Evolutionary conservation across 148 eudicot species (phyloP).

Genomic region (Vaccinium corymbosum): DNA sequence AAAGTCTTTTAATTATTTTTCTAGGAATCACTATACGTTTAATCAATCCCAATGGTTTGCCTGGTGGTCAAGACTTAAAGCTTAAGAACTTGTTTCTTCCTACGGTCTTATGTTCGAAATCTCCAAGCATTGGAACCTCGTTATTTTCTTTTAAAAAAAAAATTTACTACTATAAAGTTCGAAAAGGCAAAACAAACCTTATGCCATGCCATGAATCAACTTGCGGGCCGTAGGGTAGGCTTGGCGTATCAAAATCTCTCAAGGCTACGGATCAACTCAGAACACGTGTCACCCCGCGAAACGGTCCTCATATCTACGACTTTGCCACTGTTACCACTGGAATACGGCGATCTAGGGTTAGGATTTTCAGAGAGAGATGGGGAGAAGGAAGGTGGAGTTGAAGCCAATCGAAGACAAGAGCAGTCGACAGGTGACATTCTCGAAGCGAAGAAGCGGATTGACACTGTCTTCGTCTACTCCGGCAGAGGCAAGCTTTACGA

Average conservation of each 20-base stretch:
- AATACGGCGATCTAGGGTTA: background rate
- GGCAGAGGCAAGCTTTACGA: slow-evolving; percentile 9
- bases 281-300: background rate
- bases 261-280: background rate
- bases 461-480: slow-evolving; percentile 11
- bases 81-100: too few species aligned
- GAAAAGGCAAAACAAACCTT: background rate
- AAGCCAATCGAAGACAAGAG: slow-evolving; percentile 16
- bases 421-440: slow-evolving; percentile 17
- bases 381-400: slow-evolving; percentile 14
- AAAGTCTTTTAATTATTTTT: too few species aligned
- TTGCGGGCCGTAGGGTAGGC: background rate
- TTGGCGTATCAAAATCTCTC: background rate
- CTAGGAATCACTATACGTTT: too few species aligned
- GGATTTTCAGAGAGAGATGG: slow-evolving; percentile 9
- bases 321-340: background rate
- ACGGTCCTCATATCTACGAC: background rate
- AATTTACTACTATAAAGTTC: too few species aligned
- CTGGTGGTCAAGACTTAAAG: too few species aligned
- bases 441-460: slow-evolving; percentile 5
- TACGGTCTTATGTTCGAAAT: too few species aligned
- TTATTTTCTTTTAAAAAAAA: too few species aligned
- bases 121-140: too few species aligned
- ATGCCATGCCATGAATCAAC: background rate
- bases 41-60: too few species aligned